Percentiles rank a stretch among this genome's conserved stretches.
phyloP scores from a whole-genome alignment of 352 stramenopile species.

The Pythium aphanidermatum region DNA sequence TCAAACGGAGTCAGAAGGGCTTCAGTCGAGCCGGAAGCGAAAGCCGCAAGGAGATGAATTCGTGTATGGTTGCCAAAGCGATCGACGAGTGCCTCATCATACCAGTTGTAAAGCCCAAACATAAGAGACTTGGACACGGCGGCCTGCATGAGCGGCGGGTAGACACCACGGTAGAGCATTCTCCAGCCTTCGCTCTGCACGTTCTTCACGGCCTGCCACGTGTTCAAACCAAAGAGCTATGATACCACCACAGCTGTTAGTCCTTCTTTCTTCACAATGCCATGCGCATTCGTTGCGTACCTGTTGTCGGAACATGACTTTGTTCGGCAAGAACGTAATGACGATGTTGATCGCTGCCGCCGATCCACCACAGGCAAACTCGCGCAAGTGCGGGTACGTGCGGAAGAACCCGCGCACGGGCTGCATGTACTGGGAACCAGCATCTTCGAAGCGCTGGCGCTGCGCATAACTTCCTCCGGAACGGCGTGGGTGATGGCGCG shows the following conservation, averaged over 20 bases:
- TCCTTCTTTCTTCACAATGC: conserved; percentile 1
- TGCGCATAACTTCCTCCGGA: no score
- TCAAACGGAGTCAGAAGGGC: conserved; percentile 83
- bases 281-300: conserved; percentile 21
- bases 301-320: conserved; percentile 90
- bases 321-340: conserved; percentile 84
- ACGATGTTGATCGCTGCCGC: conserved; percentile 86
- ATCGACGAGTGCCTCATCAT: conserved; percentile 48
- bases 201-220: conserved; percentile 62
- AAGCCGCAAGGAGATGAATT: conserved; percentile 52
- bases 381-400: conserved; percentile 57
- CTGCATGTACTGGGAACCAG: background rate
- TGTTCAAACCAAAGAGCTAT: conserved; percentile 75
- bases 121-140: conserved; percentile 87
- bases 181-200: conserved; percentile 48
- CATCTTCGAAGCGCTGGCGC: conserved; percentile 2
- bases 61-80: conserved; percentile 35
- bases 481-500: conserved; percentile 3
- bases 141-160: conserved; percentile 76
- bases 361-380: conserved; percentile 77
- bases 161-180: conserved; percentile 82
- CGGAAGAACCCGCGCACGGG: conserved; percentile 35
- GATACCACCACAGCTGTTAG: conserved; percentile 16
- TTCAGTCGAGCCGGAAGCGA: conserved; percentile 74
- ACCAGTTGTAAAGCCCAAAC: conserved; percentile 89